These are phyloP conservation scores for Angophora floribunda DNA, from an alignment of 345 rosid genomes.

Conservation along the genomic window DNA sequence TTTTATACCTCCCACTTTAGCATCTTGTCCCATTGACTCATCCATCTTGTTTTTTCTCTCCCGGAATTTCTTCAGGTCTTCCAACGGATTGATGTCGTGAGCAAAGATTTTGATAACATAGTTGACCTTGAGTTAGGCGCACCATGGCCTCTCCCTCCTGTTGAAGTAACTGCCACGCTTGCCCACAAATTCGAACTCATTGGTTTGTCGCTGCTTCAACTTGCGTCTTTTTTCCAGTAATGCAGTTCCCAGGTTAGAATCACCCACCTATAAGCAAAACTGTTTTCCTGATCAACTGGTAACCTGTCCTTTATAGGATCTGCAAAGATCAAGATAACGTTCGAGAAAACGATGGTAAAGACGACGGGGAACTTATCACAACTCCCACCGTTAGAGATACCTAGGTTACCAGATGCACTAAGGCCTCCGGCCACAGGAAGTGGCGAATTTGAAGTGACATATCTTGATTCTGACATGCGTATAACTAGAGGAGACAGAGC, in stretches of 20 bases:
- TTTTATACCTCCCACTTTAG: neutral
- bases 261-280: neutral
- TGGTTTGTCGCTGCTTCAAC: slow-evolving; percentile 17
- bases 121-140: slow-evolving; percentile 79
- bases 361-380: slow-evolving; percentile 61
- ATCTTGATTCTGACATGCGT: slow-evolving; percentile 52
- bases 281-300: neutral
- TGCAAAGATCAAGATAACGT: slow-evolving; percentile 63
- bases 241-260: neutral
- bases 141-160: slow-evolving; percentile 85
- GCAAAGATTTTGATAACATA: slow-evolving; percentile 87
- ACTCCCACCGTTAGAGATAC: slow-evolving; percentile 69
- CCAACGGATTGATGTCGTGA: slow-evolving; percentile 78
- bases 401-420: slow-evolving; percentile 62
- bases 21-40: neutral
- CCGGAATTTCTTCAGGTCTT: slow-evolving; percentile 39
- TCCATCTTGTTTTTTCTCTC: neutral
- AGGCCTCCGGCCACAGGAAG: slow-evolving; percentile 56
- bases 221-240: neutral
- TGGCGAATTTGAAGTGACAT: slow-evolving; percentile 84
- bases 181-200: slow-evolving; percentile 88
- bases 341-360: slow-evolving; percentile 76
- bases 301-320: slow-evolving; percentile 4
- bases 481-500: slow-evolving; percentile 85
- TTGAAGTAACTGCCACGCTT: slow-evolving; percentile 68